Evolutionary conservation across 2,329 filamentous ascomycete genomes (phyloP).

Genomic region (Polytolypa hystricis): DNA sequence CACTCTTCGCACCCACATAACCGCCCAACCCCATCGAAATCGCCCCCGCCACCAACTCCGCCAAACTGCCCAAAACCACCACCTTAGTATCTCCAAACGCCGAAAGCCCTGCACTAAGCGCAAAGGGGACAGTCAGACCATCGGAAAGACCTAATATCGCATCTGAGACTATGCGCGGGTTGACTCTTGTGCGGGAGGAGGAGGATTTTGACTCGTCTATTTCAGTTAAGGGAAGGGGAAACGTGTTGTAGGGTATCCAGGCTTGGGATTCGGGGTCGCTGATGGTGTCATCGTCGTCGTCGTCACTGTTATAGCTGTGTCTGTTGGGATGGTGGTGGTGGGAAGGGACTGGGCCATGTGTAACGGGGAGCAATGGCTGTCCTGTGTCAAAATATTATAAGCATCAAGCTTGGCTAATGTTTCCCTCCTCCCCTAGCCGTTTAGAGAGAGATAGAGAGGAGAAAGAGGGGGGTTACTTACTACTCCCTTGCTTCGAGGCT

Average conservation of each 20-base stretch:
- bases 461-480: constrained; percentile 7
- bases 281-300: constrained; percentile 14
- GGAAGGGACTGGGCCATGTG: constrained; percentile 17
- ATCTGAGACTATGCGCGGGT: constrained; percentile 37
- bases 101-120: constrained; percentile 32
- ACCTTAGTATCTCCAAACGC: constrained; percentile 28
- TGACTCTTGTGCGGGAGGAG: constrained; percentile 23
- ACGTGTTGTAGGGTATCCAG: constrained; percentile 23
- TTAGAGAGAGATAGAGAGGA: not conserved
- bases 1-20: constrained; percentile 38
- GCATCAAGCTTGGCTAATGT: too few relatives aligned
- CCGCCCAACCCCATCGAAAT: constrained; percentile 35
- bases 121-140: constrained; percentile 34
- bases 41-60: constrained; percentile 31
- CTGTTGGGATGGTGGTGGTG: constrained; percentile 3
- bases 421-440: not conserved
- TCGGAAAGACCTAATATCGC: constrained; percentile 33
- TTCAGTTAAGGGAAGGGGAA: constrained; percentile 12
- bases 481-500: constrained; percentile 7
- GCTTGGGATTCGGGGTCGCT: constrained; percentile 25
- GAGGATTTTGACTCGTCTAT: not conserved
- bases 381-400: too few relatives aligned
- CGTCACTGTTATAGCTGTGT: not conserved
- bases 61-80: constrained; percentile 31
- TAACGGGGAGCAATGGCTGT: constrained; percentile 22